Evolutionary conservation across 345 rosid species (phyloP), one percentile per base, ranked within the genome.

Genomic region (Zanthoxylum bungeanum): DNA sequence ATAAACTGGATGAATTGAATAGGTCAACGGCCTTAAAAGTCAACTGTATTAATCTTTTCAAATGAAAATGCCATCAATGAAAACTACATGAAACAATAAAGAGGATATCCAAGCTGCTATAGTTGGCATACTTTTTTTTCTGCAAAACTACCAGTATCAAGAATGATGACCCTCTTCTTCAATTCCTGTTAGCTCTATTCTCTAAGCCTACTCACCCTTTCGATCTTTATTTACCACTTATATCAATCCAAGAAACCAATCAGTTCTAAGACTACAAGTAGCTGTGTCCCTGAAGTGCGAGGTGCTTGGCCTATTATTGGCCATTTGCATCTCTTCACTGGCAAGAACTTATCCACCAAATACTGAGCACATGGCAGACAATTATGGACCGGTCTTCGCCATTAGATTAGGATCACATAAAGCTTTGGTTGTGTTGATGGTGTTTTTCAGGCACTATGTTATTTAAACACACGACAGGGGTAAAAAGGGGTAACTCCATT

Each of bases 221-320:
- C 70, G 4, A 68, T 68, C 21, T 79, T 2, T 51, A 17, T 75
- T 12, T 74, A 47, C 33, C 30, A 39, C 56, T 70, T 64, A 27
- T 64, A 64, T 58, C 65, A 12, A 7, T 74, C 49, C 30, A 50
- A 64, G 64, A 56, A 39, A 40, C 64, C 40, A 22, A 42, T 12
- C 31, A 10, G n/a, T 17, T 40, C 28, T 9, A 33, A 46, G 37
- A 44, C 34, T 50, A 33, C 24, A 8, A 19, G 58, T 50, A 25
- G 65, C 62, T 25, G 28, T 5, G 79, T 55, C 22, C 85, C 85
- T 1, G 71, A 79, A 58, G 85, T 68, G 0, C 33, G 59, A 1
- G 80, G 85, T 6, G 71, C 79, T 10, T 81, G 80, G 82, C 87
- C 84, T 24, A 22, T 83, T 12, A 69, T 83, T 10, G 85, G 89